A percentile compares a stretch with the other conserved stretches of the same genome.
These are phyloP conservation scores for Linum tenue DNA, from an alignment of 345 rosid genomes.

Conservation along the genomic window DNA sequence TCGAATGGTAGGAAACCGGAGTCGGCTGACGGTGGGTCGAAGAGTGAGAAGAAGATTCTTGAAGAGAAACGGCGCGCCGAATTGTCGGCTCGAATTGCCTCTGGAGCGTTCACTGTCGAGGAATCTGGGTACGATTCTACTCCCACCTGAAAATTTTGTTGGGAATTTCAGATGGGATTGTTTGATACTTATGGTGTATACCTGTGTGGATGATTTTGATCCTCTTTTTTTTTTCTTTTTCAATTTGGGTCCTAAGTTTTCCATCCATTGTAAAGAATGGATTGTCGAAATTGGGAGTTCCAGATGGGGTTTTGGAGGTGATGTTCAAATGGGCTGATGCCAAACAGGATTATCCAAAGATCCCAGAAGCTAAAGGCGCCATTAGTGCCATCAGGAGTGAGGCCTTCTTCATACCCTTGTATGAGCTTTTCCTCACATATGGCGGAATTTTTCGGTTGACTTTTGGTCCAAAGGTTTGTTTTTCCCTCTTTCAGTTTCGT, in stretches of 20 bases:
- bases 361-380: slow-evolving; percentile 80
- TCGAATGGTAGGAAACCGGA: slow-evolving; percentile 60
- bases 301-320: slow-evolving; percentile 39
- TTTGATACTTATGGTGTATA: not conserved
- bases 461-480: slow-evolving; percentile 90
- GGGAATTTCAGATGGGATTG: not conserved
- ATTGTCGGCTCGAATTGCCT: slow-evolving; percentile 69
- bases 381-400: slow-evolving; percentile 59
- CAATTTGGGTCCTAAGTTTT: slow-evolving; percentile 33
- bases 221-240: not conserved
- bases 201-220: not conserved
- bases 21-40: slow-evolving; percentile 25
- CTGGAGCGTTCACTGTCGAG: slow-evolving; percentile 69
- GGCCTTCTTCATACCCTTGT: slow-evolving; percentile 85
- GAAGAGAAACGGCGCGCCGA: slow-evolving; percentile 68
- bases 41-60: slow-evolving; percentile 36
- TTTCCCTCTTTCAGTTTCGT: not conserved
- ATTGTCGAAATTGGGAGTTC: slow-evolving; percentile 64
- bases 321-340: slow-evolving; percentile 48
- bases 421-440: slow-evolving; percentile 81
- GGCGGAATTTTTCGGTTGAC: slow-evolving; percentile 89
- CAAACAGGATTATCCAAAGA: slow-evolving; percentile 39
- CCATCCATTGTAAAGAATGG: slow-evolving; percentile 50
- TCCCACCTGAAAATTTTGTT: not conserved
- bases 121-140: slow-evolving; percentile 40